A percentile compares a stretch with the other conserved stretches of the same genome.
Conservation (phyloP, 176 grass and related monocot species). For the Eleusine indica region DNA sequence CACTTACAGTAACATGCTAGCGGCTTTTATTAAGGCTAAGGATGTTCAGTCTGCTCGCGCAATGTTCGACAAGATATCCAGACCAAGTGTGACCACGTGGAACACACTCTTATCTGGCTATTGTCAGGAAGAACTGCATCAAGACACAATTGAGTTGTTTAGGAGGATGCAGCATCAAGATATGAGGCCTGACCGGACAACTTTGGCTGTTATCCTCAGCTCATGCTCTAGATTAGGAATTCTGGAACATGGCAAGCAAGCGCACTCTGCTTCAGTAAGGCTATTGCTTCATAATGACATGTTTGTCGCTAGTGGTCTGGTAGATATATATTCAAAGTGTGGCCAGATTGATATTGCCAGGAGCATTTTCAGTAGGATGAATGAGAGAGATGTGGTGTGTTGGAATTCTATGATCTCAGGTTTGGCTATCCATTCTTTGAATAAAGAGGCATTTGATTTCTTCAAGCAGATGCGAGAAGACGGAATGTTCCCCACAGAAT, state of each 20-base stretch:
- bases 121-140: constrained; percentile 65
- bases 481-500: constrained; percentile 68
- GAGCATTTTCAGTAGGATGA: constrained; percentile 67
- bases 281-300: constrained; percentile 61
- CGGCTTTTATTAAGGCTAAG: constrained; percentile 57
- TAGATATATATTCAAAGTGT: constrained; percentile 91
- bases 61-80: constrained; percentile 78
- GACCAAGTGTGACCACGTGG: constrained; percentile 65
- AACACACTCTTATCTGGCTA: constrained; percentile 88
- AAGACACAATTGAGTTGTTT: constrained; percentile 65
- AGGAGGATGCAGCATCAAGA: constrained; percentile 75
- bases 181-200: constrained; percentile 66
- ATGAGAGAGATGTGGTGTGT: constrained; percentile 70
- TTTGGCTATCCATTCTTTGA: constrained; percentile 66
- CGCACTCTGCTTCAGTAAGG: constrained; percentile 78
- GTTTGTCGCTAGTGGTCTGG: constrained; percentile 78
- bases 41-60: constrained; percentile 60
- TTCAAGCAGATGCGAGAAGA: constrained; percentile 76
- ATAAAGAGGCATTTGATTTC: constrained; percentile 67
- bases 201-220: constrained; percentile 76
- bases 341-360: constrained; percentile 52
- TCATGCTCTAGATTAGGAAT: constrained; percentile 65
- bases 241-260: constrained; percentile 62
- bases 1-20: constrained; percentile 80
- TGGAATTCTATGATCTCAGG: constrained; percentile 94